phyloP scores from a whole-genome alignment of 2,329 filamentous ascomycete species.

The Botryosphaeria dothidea region DNA sequence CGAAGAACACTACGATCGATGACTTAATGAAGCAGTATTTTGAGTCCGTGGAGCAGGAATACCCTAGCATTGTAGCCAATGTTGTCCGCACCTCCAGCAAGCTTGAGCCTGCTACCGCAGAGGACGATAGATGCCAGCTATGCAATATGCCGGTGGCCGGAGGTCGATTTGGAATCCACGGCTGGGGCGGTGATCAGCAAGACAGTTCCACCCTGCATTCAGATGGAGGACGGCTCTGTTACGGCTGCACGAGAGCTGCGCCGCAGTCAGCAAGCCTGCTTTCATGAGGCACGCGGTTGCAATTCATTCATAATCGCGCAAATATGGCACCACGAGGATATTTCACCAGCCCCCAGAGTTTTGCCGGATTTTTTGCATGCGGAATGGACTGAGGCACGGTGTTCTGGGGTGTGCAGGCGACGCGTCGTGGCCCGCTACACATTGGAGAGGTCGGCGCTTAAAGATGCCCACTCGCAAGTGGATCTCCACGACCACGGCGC shows the following conservation, averaged over 20 bases:
- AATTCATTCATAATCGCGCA: not conserved
- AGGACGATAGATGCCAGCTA: constrained; percentile 58
- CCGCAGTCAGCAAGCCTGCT: constrained; percentile 6
- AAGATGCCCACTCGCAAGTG: not conserved
- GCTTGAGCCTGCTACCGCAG: constrained; percentile 53
- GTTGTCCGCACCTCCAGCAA: constrained; percentile 92
- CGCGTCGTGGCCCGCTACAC: not conserved
- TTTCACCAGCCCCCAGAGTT: not conserved
- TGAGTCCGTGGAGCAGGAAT: constrained; percentile 77
- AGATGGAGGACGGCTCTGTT: not conserved
- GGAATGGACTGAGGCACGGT: not conserved
- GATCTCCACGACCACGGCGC: constrained; percentile 10
- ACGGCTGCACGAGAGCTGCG: constrained; percentile 18
- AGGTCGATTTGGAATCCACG: constrained; percentile 64
- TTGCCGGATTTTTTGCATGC: not conserved
- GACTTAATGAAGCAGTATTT: constrained; percentile 90
- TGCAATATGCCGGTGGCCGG: constrained; percentile 70
- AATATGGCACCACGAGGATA: not conserved
- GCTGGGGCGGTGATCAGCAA: constrained; percentile 54
- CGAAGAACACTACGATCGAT: constrained; percentile 83
- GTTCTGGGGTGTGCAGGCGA: not conserved
- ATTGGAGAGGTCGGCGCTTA: constrained; percentile 3
- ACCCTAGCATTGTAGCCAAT: constrained; percentile 90
- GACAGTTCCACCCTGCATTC: not conserved
- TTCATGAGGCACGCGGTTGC: constrained; percentile 6